Evolutionary conservation across 2,329 filamentous ascomycete species (phyloP), one percentile per base, ranked within the genome.

Genomic region (Arthrobotrys megalospora): DNA sequence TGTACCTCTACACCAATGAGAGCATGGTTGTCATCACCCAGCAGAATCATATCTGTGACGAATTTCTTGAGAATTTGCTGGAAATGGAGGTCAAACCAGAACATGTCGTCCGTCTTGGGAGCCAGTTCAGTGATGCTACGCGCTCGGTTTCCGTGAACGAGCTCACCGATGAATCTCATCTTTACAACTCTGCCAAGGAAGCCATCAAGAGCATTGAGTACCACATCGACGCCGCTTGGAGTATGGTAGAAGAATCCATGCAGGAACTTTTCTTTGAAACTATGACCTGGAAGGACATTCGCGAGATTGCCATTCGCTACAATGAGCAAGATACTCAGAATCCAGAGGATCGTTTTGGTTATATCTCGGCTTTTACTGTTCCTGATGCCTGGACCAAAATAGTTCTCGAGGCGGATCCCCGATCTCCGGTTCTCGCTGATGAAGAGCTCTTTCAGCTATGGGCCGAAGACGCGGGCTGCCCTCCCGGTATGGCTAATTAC

Each of bases 31-130:
- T 94, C 0, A 83, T 92, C 1, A 90, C 88, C 28, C 93, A 89
- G 72, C 93, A 91, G 0, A 91, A 92, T 65, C 90, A 92, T 80
- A 89, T 90, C 0, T 83, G 91, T 0, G 89, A 91, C 65, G 87
- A 93, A 82, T 90, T 92, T 55, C 82, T 92, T 0, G 88, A 90
- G 76, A 91, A 93, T 47, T 82, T 93, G 0, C 83, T 90, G 2
- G 84, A 89, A 0, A 87, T 89, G 36, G 90, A 90, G 0, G 89
- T 93, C 6, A 80, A 85, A 0, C 0, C 80, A 0, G 53, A 81
- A 0, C 43, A 80, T 0, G 91, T 93, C 69, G 87, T 91, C 0
- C 87, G 92, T 0, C 85, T 93, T 0, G 91, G 91, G 0, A 87
- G 87, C 0, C 92, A 92, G 77, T 88, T 81, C 0, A 89, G 87